Percentiles rank a stretch among this genome's conserved stretches.
Conservation (phyloP, 352 stramenopile species). For the Globisporangium barbulae region DNA sequence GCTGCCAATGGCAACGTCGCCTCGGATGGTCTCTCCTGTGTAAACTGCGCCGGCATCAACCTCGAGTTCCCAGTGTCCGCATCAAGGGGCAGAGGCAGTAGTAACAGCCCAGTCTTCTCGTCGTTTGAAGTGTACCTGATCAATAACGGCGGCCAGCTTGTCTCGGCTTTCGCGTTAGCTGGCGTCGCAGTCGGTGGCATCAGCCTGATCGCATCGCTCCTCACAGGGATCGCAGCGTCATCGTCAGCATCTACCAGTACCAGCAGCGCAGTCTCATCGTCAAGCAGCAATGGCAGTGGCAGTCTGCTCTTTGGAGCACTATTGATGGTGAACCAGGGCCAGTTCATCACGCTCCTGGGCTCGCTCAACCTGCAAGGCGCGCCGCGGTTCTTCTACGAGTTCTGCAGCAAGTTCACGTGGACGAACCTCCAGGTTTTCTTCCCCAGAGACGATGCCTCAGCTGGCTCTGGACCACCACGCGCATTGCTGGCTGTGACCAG, state of each 20-base stretch:
- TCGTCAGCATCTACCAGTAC: conserved; percentile 11
- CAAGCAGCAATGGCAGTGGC: conserved; percentile 8
- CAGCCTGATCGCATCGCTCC: conserved; percentile 21
- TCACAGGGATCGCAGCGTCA: conserved; percentile 13
- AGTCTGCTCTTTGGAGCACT: conserved; percentile 35
- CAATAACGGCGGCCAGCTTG: conserved; percentile 36
- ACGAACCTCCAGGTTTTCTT: conserved; percentile 49
- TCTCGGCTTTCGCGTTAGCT: conserved; percentile 23
- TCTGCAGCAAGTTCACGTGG: conserved; percentile 48
- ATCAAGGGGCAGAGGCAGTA: neutral
- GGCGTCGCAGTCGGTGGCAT: conserved; percentile 30
- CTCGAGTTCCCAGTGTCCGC: conserved; percentile 35
- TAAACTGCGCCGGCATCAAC: conserved; percentile 44
- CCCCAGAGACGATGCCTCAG: neutral
- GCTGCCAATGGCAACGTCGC: neutral
- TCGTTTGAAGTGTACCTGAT: conserved; percentile 37
- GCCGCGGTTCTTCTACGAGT: conserved; percentile 43
- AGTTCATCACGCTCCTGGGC: conserved; percentile 50
- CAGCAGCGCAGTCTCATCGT: neutral
- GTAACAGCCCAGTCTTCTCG: conserved; percentile 26
- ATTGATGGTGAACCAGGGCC: conserved; percentile 36
- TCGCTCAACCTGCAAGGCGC: conserved; percentile 37
- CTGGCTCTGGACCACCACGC: neutral
- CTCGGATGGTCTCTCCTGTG: conserved; percentile 24
- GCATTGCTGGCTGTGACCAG: neutral